Evolutionary conservation across 345 rosid species (phyloP).

Genomic region (Passiflora organensis): DNA sequence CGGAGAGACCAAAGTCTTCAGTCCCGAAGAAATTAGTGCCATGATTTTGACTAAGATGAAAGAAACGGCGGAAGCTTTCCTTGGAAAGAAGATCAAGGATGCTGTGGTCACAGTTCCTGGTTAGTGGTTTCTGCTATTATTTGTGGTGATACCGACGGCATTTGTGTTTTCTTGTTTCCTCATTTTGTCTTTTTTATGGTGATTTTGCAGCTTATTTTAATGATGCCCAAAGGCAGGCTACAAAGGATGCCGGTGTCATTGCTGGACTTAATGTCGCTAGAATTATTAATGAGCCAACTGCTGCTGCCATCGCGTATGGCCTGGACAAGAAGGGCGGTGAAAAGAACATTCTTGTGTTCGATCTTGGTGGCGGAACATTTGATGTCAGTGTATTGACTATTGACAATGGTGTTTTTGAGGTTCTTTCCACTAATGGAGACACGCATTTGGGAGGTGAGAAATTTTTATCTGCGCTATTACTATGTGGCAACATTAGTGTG

Average conservation of each 20-base stretch:
- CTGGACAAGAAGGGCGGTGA: slow-evolving; percentile 95
- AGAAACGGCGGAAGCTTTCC: slow-evolving; percentile 97
- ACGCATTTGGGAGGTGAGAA: slow-evolving; percentile 95
- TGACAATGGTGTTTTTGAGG: slow-evolving; percentile 96
- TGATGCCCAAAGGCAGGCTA: slow-evolving; percentile 98
- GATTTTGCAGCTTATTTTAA: slow-evolving; percentile 80
- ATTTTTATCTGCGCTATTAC: background rate
- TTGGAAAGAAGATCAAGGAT: slow-evolving; percentile 98
- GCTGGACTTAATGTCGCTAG: slow-evolving; percentile 97
- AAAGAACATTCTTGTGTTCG: slow-evolving; percentile 97
- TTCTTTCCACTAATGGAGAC: slow-evolving; percentile 94
- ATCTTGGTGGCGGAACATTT: slow-evolving; percentile 97
- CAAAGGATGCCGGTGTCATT: slow-evolving; percentile 93
- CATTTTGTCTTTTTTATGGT: background rate
- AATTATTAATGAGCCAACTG: slow-evolving; percentile 95
- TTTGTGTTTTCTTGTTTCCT: background rate
- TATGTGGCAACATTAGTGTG: background rate
- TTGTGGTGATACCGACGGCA: too few species aligned
- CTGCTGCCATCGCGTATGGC: slow-evolving; percentile 98
- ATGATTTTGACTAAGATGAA: slow-evolving; percentile 90
- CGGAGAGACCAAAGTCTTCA: slow-evolving; percentile 91
- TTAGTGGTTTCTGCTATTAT: slow-evolving; percentile 25
- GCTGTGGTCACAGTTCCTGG: slow-evolving; percentile 99
- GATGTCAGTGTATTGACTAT: slow-evolving; percentile 97
- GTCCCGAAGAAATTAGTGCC: slow-evolving; percentile 95